A percentile compares a stretch with the other conserved stretches of the same genome.
These are phyloP conservation scores for Hypoxylon sp. DNA, from an alignment of 2,329 filamentous ascomycete species.

Conservation along the genomic window DNA sequence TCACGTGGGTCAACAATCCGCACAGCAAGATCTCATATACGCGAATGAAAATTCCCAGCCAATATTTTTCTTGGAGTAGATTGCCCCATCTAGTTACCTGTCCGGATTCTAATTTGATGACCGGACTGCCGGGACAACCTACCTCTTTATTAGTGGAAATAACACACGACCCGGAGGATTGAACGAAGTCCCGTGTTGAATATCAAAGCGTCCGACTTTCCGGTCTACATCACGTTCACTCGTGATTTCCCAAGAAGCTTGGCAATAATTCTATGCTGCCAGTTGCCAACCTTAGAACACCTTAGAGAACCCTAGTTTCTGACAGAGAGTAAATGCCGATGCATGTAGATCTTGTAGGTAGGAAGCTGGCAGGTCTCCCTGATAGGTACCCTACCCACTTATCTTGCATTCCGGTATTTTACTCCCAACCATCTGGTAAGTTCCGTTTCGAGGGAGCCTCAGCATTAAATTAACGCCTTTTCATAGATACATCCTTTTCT, in stretches of 20 bases:
- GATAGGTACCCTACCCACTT: background rate
- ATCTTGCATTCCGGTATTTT: constrained; percentile 20
- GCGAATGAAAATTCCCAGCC: constrained; percentile 2
- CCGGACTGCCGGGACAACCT: constrained; percentile 3
- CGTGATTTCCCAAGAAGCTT: background rate
- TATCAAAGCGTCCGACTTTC: background rate
- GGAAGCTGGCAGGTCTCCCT: constrained; percentile 6
- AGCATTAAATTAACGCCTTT: constrained; percentile 10
- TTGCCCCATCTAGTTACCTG: background rate
- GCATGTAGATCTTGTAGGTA: constrained; percentile 10
- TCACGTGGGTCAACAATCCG: constrained; percentile 2
- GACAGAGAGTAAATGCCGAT: background rate
- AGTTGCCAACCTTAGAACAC: background rate
- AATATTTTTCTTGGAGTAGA: background rate
- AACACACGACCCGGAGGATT: background rate
- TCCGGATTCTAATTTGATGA: constrained; percentile 11
- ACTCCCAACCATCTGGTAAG: constrained; percentile 22
- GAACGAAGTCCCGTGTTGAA: background rate
- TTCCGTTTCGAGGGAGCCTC: constrained; percentile 14
- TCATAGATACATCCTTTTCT: background rate
- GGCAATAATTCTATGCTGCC: background rate
- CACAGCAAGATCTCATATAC: constrained; percentile 8
- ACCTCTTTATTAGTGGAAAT: background rate
- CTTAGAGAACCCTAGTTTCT: background rate
- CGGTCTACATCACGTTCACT: background rate